phyloP scores from a whole-genome alignment of 768 basidiomycete genomes.

The Psilocybe cyanescens region DNA sequence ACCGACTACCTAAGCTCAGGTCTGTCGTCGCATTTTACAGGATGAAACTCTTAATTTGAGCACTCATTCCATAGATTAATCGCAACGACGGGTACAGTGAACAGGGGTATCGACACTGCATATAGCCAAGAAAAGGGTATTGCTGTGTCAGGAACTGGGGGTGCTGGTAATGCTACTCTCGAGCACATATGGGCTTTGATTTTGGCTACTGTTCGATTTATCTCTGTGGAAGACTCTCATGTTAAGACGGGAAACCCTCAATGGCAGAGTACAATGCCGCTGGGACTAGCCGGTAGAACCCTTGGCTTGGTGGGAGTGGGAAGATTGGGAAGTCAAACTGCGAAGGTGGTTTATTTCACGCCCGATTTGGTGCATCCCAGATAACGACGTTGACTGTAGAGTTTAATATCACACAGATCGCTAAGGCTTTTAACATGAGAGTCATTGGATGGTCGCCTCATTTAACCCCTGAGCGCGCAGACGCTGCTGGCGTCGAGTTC shows the following conservation, averaged over 20 bases:
- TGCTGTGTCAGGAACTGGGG: slow-evolving; percentile 52
- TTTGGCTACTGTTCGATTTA: slow-evolving; percentile 54
- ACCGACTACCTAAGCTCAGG: slow-evolving; percentile 60
- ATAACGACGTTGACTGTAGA: background rate
- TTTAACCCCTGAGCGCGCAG: slow-evolving; percentile 60
- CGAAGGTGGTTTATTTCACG: slow-evolving; percentile 34
- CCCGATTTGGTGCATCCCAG: background rate
- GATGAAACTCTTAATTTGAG: background rate
- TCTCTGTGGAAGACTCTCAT: slow-evolving; percentile 52
- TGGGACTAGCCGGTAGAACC: slow-evolving; percentile 56
- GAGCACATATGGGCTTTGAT: slow-evolving; percentile 70
- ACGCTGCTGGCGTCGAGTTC: slow-evolving; percentile 52
- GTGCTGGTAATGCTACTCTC: slow-evolving; percentile 50
- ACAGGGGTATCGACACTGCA: slow-evolving; percentile 51
- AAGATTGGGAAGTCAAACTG: slow-evolving; percentile 55
- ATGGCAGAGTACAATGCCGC: slow-evolving; percentile 59
- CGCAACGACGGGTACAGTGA: slow-evolving; percentile 57
- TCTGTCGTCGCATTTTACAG: slow-evolving; percentile 19
- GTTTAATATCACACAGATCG: slow-evolving; percentile 42
- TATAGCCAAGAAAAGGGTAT: slow-evolving; percentile 53
- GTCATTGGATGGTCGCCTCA: slow-evolving; percentile 70
- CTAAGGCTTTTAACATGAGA: slow-evolving; percentile 60
- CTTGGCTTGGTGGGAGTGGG: slow-evolving; percentile 69
- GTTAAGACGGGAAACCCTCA: slow-evolving; percentile 45
- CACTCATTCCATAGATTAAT: slow-evolving; percentile 40